Percentiles rank a stretch among this genome's conserved stretches.
Evolutionary conservation across 768 basidiomycete species (phyloP).

Genomic region (Wakefieldia striispora): DNA sequence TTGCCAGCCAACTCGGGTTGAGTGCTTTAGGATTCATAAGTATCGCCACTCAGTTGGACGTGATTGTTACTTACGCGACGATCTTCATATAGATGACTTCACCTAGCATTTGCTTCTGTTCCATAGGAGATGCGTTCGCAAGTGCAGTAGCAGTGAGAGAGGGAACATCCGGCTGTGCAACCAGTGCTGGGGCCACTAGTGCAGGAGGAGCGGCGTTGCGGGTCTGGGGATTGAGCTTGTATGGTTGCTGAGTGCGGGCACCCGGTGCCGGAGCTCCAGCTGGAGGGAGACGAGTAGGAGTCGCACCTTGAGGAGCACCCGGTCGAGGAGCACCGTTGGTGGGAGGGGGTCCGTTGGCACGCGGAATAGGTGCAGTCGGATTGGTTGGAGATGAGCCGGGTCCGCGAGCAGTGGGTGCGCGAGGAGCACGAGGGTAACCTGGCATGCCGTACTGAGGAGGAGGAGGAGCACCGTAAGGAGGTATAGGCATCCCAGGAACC

Average conservation of each 20-base stretch:
- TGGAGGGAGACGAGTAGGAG: slow-evolving; percentile 42
- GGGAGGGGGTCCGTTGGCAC: slow-evolving; percentile 59
- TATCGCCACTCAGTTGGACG: background rate
- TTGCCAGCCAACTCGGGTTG: slow-evolving; percentile 96
- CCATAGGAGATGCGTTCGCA: slow-evolving; percentile 59
- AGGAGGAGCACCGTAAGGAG: slow-evolving; percentile 70
- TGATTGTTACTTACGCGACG: slow-evolving; percentile 50
- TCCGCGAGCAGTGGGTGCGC: slow-evolving; percentile 63
- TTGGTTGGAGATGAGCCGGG: slow-evolving; percentile 70
- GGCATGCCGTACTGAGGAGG: slow-evolving; percentile 78
- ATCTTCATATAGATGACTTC: slow-evolving; percentile 96
- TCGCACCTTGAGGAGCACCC: slow-evolving; percentile 37
- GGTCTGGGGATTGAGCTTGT: slow-evolving; percentile 35
- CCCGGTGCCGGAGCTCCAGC: slow-evolving; percentile 47
- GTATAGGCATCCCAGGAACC: slow-evolving; percentile 74
- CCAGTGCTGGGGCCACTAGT: slow-evolving; percentile 34
- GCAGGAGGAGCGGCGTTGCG: slow-evolving; percentile 36
- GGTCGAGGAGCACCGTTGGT: slow-evolving; percentile 54
- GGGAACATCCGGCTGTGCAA: slow-evolving; percentile 49
- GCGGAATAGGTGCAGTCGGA: slow-evolving; percentile 60
- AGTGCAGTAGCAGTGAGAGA: slow-evolving; percentile 62
- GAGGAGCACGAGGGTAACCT: slow-evolving; percentile 59
- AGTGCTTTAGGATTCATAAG: slow-evolving; percentile 41
- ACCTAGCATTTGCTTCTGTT: slow-evolving; percentile 99
- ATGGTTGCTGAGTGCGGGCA: slow-evolving; percentile 32